Percentiles rank a stretch among this genome's conserved stretches.
These are phyloP conservation scores for Rhizoctonia solani DNA, from an alignment of 1,284 basidiomycete genomes.

Conservation along the genomic window DNA sequence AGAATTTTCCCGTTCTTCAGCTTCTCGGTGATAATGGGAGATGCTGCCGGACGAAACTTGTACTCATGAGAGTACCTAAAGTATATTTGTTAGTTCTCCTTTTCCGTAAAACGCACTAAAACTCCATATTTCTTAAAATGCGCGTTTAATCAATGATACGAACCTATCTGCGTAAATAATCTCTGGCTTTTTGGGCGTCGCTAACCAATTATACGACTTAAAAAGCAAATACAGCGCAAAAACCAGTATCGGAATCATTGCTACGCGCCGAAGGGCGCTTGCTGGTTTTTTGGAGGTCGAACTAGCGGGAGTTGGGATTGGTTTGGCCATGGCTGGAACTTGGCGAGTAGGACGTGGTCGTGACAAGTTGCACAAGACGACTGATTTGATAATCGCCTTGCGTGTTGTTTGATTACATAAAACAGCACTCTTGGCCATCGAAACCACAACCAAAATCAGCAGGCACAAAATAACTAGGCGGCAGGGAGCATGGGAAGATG, in stretches of 20 bases:
- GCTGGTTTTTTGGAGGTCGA: constrained; percentile 40
- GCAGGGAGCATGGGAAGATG: no score
- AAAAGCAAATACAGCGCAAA: constrained; percentile 54
- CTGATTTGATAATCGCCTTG: not conserved
- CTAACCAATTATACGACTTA: constrained; percentile 43
- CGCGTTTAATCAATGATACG: constrained; percentile 36
- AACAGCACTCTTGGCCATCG: no score
- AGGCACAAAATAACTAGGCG: no score
- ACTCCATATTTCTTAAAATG: not conserved
- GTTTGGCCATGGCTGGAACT: not conserved
- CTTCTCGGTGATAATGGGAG: constrained; percentile 65
- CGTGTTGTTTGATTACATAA: constrained; percentile 7
- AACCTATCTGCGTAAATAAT: constrained; percentile 58
- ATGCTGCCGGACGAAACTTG: constrained; percentile 68
- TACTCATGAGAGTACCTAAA: constrained; percentile 65
- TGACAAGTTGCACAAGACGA: not conserved
- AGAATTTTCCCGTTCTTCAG: constrained; percentile 61
- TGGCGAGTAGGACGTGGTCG: not conserved
- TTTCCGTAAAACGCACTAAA: not conserved
- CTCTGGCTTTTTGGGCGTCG: constrained; percentile 45
- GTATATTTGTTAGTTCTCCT: not conserved
- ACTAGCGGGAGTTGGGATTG: constrained; percentile 24
- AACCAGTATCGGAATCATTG: constrained; percentile 52
- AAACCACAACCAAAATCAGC: no score
- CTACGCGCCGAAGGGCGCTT: constrained; percentile 54